Percentiles rank a stretch among this genome's conserved stretches.
phyloP scores from a whole-genome alignment of 257 asterid genomes.

The Solanum virginianum region DNA sequence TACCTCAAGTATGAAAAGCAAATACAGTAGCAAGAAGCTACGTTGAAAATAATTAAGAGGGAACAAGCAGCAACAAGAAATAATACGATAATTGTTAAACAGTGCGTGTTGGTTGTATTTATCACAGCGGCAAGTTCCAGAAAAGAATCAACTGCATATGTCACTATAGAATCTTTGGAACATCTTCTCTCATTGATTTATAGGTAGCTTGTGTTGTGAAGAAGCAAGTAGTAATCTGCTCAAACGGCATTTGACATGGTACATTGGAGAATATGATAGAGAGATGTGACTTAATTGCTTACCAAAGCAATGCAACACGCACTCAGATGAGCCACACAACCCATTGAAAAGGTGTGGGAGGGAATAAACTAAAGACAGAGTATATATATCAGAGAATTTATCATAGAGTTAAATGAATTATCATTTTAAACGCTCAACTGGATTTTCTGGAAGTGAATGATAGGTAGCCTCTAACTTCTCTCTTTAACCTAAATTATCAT shows the following conservation, averaged over 20 bases:
- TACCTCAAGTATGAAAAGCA: not conserved
- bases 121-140: not conserved
- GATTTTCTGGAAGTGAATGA: not conserved
- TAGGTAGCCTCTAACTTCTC: not conserved
- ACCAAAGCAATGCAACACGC: not conserved
- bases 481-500: not conserved
- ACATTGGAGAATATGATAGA: not conserved
- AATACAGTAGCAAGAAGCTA: not conserved
- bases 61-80: not conserved
- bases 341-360: not conserved
- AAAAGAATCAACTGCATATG: not conserved
- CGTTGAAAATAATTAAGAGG: not conserved
- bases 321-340: not conserved
- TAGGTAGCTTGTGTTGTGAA: not conserved
- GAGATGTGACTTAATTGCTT: not conserved
- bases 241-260: not conserved
- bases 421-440: not conserved
- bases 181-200: not conserved
- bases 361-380: not conserved
- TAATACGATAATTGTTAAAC: not conserved
- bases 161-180: not conserved
- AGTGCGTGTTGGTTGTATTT: not conserved
- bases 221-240: not conserved
- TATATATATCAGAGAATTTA: not conserved
- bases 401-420: not conserved